phyloP scores from a whole-genome alignment of 768 basidiomycete species.

The Sistotremastrum suecicum region DNA sequence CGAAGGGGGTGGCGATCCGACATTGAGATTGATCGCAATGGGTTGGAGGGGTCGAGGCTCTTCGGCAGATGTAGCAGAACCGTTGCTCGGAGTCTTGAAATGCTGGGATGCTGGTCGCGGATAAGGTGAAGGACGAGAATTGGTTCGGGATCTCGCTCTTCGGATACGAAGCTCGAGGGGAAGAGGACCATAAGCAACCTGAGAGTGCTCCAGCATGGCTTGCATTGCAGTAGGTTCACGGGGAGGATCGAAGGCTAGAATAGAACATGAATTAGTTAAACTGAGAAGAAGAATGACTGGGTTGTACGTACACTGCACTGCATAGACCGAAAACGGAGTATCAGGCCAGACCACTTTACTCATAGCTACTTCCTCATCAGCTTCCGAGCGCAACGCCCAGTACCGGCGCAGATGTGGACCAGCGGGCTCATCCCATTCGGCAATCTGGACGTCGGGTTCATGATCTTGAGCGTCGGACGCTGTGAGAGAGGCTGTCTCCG shows the following conservation, averaged over 20 bases:
- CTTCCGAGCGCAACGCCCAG: conserved; percentile 57
- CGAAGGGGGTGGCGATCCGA: conserved; percentile 22
- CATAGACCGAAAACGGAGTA: conserved; percentile 61
- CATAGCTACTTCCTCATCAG: conserved; percentile 46
- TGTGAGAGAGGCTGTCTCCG: conserved; percentile 1
- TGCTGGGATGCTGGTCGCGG: conserved; percentile 24
- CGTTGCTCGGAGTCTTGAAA: conserved; percentile 5
- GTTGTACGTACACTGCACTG: conserved; percentile 47
- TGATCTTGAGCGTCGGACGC: conserved; percentile 2
- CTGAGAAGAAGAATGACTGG: background rate
- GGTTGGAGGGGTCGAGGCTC: conserved; percentile 22
- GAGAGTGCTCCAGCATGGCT: conserved; percentile 57
- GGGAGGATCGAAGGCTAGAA: conserved; percentile 58
- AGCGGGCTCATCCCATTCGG: conserved; percentile 50
- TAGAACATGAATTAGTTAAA: background rate
- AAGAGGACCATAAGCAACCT: conserved; percentile 59
- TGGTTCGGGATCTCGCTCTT: conserved; percentile 50
- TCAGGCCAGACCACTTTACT: conserved; percentile 54
- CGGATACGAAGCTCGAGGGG: conserved; percentile 54
- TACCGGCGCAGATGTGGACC: conserved; percentile 51
- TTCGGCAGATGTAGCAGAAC: conserved; percentile 12
- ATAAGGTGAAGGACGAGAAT: conserved; percentile 64
- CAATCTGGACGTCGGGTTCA: conserved; percentile 1
- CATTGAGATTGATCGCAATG: conserved; percentile 28
- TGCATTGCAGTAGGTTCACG: conserved; percentile 50